phyloP scores from a whole-genome alignment of 2,329 filamentous ascomycete species.

The Calycina herbarum region DNA sequence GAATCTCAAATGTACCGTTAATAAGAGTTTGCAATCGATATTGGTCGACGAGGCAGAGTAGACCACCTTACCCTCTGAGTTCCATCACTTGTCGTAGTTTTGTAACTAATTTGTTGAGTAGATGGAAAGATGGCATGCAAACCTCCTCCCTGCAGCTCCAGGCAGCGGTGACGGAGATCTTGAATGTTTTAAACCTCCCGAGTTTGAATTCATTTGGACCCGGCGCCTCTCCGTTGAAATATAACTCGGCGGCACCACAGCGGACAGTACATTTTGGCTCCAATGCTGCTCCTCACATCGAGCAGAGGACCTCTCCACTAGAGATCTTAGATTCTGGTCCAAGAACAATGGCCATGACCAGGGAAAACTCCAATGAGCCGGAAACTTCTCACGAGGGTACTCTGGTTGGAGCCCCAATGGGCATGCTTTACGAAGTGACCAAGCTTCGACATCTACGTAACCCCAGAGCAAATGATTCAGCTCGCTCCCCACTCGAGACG shows the following conservation, averaged over 20 bases:
- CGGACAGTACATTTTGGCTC: slow-evolving; percentile 5
- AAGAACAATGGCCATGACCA: slow-evolving; percentile 46
- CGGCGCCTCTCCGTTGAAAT: neutral
- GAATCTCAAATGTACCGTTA: slow-evolving; percentile 52
- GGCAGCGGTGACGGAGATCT: slow-evolving; percentile 46
- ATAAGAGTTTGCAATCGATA: slow-evolving; percentile 56
- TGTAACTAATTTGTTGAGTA: slow-evolving; percentile 22
- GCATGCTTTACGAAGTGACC: slow-evolving; percentile 54
- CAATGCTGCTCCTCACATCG: neutral
- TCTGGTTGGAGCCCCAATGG: slow-evolving; percentile 45
- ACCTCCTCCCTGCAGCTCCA: slow-evolving; percentile 43
- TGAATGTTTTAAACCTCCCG: slow-evolving; percentile 44
- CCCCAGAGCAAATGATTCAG: slow-evolving; percentile 34
- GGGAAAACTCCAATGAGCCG: slow-evolving; percentile 44
- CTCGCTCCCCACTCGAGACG: slow-evolving; percentile 37
- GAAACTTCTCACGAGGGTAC: slow-evolving; percentile 34
- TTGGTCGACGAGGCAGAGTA: slow-evolving; percentile 54
- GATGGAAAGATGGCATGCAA: slow-evolving; percentile 47
- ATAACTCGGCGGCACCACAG: neutral
- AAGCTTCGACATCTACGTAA: slow-evolving; percentile 45
- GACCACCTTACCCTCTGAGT: slow-evolving; percentile 28
- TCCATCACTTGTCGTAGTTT: neutral
- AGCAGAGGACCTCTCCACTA: slow-evolving; percentile 3
- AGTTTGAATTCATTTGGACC: slow-evolving; percentile 41
- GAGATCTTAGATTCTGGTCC: slow-evolving; percentile 24